Conservation (phyloP, 495 filamentous ascomycete species). For the Extremus antarcticus region DNA sequence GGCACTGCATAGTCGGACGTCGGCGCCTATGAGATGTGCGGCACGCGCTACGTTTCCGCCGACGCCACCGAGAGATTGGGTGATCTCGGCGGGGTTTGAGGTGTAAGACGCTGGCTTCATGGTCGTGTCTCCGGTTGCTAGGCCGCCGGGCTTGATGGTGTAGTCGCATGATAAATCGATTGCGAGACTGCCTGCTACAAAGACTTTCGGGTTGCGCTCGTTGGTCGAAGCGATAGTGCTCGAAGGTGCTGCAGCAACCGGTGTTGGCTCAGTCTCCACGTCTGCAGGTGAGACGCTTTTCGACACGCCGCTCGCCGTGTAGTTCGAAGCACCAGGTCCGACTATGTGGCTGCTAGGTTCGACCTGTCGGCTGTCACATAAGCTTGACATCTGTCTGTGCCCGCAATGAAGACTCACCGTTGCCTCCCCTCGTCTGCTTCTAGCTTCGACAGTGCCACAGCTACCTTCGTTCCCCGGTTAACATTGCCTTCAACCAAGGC, state of each 20-base stretch:
- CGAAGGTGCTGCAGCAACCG: too few relatives aligned
- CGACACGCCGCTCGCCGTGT: constrained; percentile 8
- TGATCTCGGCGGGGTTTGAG: constrained; percentile 74
- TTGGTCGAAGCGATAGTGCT: neutral
- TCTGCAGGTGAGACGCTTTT: neutral
- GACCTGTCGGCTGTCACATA: neutral
- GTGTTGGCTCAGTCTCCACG: neutral
- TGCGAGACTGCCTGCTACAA: constrained; percentile 82
- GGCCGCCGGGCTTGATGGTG: constrained; percentile 30
- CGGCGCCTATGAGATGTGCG: constrained; percentile 49
- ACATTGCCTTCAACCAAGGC: constrained; percentile 75
- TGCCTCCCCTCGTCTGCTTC: constrained; percentile 18
- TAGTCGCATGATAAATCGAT: constrained; percentile 82
- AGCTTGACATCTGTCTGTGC: neutral
- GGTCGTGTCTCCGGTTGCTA: constrained; percentile 17
- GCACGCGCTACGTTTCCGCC: constrained; percentile 86
- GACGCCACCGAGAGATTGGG: constrained; percentile 80
- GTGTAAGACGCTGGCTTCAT: constrained; percentile 54
- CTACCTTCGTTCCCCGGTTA: constrained; percentile 63
- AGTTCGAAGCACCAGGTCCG: constrained; percentile 3
- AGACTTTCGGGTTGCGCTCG: constrained; percentile 43
- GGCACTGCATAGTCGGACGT: constrained; percentile 59
- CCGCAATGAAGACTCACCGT: constrained; percentile 3
- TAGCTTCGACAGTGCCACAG: constrained; percentile 61
- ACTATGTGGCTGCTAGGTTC: neutral